phyloP scores from a whole-genome alignment of 176 grass and related monocot genomes.

The Hordeum marinum region DNA sequence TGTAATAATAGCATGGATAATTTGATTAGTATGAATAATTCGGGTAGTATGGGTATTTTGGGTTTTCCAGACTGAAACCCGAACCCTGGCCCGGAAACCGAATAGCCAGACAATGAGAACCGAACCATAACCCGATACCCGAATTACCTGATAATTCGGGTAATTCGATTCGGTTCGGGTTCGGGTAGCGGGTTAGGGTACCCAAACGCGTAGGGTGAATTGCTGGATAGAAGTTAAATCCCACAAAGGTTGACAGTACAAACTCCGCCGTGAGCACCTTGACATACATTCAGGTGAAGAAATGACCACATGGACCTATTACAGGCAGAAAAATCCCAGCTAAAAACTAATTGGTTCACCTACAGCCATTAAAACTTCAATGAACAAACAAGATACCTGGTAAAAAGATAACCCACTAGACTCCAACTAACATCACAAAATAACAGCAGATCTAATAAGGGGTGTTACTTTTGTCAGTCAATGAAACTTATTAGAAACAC shows the following conservation, averaged over 20 bases:
- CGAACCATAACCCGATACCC: too few relatives aligned
- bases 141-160: too few relatives aligned
- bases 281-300: neutral
- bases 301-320: neutral
- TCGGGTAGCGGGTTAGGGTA: too few relatives aligned
- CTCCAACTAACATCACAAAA: neutral
- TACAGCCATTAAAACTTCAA: neutral
- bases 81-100: too few relatives aligned
- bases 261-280: neutral
- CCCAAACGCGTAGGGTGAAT: too few relatives aligned
- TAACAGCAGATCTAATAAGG: neutral
- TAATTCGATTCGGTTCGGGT: too few relatives aligned
- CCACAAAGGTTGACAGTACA: neutral
- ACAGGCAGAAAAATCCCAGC: neutral
- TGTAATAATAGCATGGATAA: too few relatives aligned
- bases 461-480: neutral
- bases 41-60: too few relatives aligned
- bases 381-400: neutral
- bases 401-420: neutral
- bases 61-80: too few relatives aligned
- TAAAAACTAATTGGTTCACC: neutral
- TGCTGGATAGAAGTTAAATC: neutral
- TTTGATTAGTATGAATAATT: too few relatives aligned
- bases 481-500: neutral
- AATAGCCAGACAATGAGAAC: too few relatives aligned